These are phyloP conservation scores for Arbutus unedo DNA, from an alignment of 148 eudicot genomes.

Conservation along the genomic window DNA sequence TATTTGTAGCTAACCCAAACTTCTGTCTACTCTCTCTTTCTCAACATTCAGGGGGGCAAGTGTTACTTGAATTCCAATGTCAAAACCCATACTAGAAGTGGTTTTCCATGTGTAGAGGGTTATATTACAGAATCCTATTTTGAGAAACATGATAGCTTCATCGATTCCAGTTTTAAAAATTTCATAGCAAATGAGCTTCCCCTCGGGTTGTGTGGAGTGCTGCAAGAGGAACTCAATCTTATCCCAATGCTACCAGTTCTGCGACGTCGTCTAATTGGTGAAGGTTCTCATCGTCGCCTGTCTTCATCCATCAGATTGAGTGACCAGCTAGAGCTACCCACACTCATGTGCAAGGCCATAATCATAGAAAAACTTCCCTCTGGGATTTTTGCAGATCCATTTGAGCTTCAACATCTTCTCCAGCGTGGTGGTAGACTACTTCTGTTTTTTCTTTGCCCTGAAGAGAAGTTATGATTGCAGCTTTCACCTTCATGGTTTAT, in stretches of 20 bases:
- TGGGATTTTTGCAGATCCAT: conserved; percentile 92
- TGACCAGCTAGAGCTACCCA: conserved; percentile 33
- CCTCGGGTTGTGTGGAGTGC: conserved; percentile 18
- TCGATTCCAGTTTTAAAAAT: conserved; percentile 39
- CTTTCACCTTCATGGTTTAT: background rate
- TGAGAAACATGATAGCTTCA: conserved; percentile 35
- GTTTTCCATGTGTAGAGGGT: conserved; percentile 28
- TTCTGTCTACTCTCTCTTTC: background rate
- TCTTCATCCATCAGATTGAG: conserved; percentile 45
- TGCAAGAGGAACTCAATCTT: conserved; percentile 20
- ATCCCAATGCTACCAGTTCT: conserved; percentile 25
- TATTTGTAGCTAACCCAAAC: background rate
- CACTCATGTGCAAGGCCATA: conserved; percentile 48
- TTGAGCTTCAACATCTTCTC: conserved; percentile 76
- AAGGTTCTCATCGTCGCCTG: conserved; percentile 82
- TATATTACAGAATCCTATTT: conserved; percentile 50
- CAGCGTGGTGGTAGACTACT: conserved; percentile 61
- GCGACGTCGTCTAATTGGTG: conserved; percentile 61
- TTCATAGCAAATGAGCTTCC: conserved; percentile 38
- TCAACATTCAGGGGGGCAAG: conserved; percentile 13
- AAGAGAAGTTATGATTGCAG: background rate
- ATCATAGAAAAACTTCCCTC: conserved; percentile 72
- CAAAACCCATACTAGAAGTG: background rate
- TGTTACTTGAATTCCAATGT: conserved; percentile 8
- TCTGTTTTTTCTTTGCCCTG: conserved; percentile 8